Conservation (phyloP, 192 early-diverging fungal genomes). For the Mortierella hygrophila region DNA sequence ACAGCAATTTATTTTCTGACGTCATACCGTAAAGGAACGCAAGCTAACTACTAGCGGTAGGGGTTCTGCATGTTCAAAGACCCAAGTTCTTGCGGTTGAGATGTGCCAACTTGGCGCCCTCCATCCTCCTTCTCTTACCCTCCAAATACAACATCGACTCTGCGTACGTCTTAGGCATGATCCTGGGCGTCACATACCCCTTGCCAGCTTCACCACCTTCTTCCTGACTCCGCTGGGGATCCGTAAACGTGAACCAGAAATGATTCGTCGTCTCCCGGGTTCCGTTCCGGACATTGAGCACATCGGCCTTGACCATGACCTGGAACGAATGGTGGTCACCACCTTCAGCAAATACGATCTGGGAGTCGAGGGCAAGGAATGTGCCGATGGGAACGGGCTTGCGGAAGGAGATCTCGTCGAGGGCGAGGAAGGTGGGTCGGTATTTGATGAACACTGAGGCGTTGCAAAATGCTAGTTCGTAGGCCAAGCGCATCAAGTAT, state of each 20-base stretch:
- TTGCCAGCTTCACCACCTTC: not conserved
- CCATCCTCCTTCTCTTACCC: conserved; percentile 69
- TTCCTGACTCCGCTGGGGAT: conserved; percentile 5
- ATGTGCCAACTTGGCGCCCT: conserved; percentile 24
- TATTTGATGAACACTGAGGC: conserved; percentile 76
- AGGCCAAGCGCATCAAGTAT: conserved; percentile 88
- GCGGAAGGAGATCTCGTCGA: conserved; percentile 84
- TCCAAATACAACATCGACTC: conserved; percentile 88
- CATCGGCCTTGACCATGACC: conserved; percentile 81
- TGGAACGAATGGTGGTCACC: conserved; percentile 69
- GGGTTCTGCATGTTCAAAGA: not conserved
- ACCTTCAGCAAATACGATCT: conserved; percentile 82
- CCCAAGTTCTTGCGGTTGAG: conserved; percentile 38
- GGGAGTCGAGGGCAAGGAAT: conserved; percentile 77
- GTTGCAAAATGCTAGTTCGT: conserved; percentile 86
- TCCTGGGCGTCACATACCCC: conserved; percentile 57
- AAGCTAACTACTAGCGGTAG: too few species aligned
- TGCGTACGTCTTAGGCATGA: conserved; percentile 86
- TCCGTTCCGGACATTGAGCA: conserved; percentile 75
- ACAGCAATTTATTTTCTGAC: too few species aligned
- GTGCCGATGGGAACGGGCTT: conserved; percentile 89
- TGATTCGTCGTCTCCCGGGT: conserved; percentile 82
- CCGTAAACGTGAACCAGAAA: conserved; percentile 88
- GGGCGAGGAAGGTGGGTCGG: conserved; percentile 70
- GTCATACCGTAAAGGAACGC: not conserved